phyloP scores from a whole-genome alignment of 2,329 filamentous ascomycete genomes.

The Sphaerulina vaccinii region DNA sequence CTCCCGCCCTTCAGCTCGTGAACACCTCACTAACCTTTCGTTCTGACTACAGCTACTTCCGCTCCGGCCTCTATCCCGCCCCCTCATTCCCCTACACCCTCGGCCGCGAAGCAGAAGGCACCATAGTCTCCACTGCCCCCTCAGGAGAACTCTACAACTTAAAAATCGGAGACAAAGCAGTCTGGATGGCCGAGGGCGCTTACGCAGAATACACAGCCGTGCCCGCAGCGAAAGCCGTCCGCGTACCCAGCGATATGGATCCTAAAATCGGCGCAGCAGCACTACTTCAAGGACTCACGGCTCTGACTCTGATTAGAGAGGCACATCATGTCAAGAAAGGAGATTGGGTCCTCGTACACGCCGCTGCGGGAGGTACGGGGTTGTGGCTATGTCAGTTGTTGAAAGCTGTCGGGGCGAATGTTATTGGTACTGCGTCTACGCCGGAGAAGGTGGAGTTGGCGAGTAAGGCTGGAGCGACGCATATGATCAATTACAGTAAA shows the following conservation, averaged over 20 bases:
- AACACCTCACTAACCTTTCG: not conserved
- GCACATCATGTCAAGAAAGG: slow-evolving; percentile 67
- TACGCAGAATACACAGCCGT: slow-evolving; percentile 62
- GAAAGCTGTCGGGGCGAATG: slow-evolving; percentile 67
- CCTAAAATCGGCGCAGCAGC: slow-evolving; percentile 65
- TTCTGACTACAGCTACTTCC: slow-evolving; percentile 65
- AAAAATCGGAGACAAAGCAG: slow-evolving; percentile 67
- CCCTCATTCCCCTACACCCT: slow-evolving; percentile 70
- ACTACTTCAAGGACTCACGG: slow-evolving; percentile 79
- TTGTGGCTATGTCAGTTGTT: slow-evolving; percentile 74
- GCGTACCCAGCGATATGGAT: slow-evolving; percentile 62
- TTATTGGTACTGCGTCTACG: slow-evolving; percentile 77
- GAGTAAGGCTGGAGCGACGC: slow-evolving; percentile 66
- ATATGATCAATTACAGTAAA: slow-evolving; percentile 66
- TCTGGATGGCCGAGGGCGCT: slow-evolving; percentile 59
- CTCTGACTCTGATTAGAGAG: slow-evolving; percentile 75
- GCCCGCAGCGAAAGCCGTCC: slow-evolving; percentile 55
- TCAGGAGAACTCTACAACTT: slow-evolving; percentile 54
- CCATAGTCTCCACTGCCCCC: slow-evolving; percentile 61
- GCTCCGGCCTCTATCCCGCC: slow-evolving; percentile 73
- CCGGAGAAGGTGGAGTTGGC: slow-evolving; percentile 71
- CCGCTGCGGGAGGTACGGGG: slow-evolving; percentile 80
- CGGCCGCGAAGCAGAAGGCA: slow-evolving; percentile 76
- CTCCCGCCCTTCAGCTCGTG: not conserved
- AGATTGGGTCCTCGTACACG: slow-evolving; percentile 81